Evolutionary conservation across 2,329 filamentous ascomycete genomes (phyloP).

Genomic region (Aspergillus oerlinghausenensis): DNA sequence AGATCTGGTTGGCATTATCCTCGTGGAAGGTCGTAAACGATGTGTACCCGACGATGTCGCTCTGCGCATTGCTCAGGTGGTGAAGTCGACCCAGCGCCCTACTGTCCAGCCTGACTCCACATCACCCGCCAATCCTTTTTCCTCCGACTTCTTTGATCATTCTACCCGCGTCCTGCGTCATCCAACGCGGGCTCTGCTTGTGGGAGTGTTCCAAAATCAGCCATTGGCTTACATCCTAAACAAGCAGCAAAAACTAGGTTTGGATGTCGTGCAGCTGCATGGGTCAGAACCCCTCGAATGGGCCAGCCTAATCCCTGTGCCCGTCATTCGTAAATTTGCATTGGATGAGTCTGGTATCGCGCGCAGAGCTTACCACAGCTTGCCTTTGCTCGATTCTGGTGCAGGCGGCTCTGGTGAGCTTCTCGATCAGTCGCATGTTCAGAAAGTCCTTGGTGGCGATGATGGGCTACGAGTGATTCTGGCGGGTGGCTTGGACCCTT

Average conservation of each 20-base stretch:
- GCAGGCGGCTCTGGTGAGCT: conserved; percentile 75
- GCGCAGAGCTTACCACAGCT: conserved; percentile 71
- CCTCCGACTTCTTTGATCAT: conserved; percentile 67
- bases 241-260: conserved; percentile 67
- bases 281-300: conserved; percentile 90
- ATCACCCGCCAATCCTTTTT: conserved; percentile 20
- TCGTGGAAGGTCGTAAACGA: conserved; percentile 76
- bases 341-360: conserved; percentile 69
- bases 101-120: conserved; percentile 4
- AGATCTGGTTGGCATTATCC: conserved; percentile 87
- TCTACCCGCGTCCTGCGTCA: conserved; percentile 45
- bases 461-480: conserved; percentile 69
- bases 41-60: conserved; percentile 76
- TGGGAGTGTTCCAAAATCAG: conserved; percentile 93
- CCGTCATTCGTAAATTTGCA: conserved; percentile 81
- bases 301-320: conserved; percentile 82
- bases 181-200: conserved; percentile 66
- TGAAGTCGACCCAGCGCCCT: conserved; percentile 53
- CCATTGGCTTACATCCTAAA: conserved; percentile 75
- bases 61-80: conserved; percentile 69
- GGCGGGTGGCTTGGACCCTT: conserved; percentile 76
- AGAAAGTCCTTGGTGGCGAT: conserved; percentile 61
- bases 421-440: conserved; percentile 68
- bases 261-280: conserved; percentile 91
- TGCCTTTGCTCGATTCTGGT: conserved; percentile 83